Percentiles rank a stretch among this genome's conserved stretches.
Conservation (phyloP, 148 eudicot genomes). For the Persicaria tinctoria region DNA sequence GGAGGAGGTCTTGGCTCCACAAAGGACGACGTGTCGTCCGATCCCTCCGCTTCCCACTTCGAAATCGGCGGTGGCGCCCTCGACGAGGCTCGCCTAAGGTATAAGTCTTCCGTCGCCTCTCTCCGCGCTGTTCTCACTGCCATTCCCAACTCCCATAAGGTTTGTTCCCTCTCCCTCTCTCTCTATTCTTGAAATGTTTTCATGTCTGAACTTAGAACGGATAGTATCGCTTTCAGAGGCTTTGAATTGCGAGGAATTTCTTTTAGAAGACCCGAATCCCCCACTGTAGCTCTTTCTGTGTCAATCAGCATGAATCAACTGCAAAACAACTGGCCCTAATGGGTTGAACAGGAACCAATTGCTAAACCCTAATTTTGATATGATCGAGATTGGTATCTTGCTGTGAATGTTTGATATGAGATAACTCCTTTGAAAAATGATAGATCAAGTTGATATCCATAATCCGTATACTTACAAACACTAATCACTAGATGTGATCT, state of each 20-base stretch:
- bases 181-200: not conserved
- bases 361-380: too few relatives aligned
- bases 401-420: not conserved
- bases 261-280: not conserved
- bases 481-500: too few relatives aligned
- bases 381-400: too few relatives aligned
- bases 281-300: too few relatives aligned
- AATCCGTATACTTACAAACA: too few relatives aligned
- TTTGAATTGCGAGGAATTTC: not conserved
- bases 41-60: slow-evolving; percentile 36
- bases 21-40: slow-evolving; percentile 46
- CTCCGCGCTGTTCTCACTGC: slow-evolving; percentile 59
- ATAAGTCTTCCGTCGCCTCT: slow-evolving; percentile 59
- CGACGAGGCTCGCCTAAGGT: slow-evolving; percentile 66
- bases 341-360: too few relatives aligned
- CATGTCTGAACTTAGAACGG: not conserved
- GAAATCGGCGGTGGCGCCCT: slow-evolving; percentile 90
- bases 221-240: not conserved
- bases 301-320: too few relatives aligned
- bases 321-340: too few relatives aligned
- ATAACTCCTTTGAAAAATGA: not conserved
- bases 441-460: too few relatives aligned
- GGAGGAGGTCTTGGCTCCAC: slow-evolving; percentile 14
- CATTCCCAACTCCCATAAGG: slow-evolving; percentile 55
- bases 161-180: slow-evolving; percentile 8